phyloP scores from a whole-genome alignment of 768 basidiomycete species.

The Leucosporidium creatinivorum region DNA sequence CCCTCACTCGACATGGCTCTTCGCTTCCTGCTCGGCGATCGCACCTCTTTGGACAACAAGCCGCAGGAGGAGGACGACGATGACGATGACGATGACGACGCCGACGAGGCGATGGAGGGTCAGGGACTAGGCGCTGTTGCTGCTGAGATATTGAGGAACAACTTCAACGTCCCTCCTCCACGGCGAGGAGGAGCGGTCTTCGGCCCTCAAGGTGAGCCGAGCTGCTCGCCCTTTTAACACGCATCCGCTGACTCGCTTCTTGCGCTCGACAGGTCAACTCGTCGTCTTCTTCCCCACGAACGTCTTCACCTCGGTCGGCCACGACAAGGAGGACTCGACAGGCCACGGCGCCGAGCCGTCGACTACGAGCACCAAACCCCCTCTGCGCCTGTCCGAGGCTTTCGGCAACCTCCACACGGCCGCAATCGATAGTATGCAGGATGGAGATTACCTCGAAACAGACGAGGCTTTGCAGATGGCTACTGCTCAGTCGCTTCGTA shows the following conservation, averaged over 20 bases:
- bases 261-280: conserved; percentile 12
- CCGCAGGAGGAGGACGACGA: conserved; percentile 18
- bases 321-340: conserved; percentile 3
- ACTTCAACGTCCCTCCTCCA: conserved; percentile 28
- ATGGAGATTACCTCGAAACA: conserved; percentile 26
- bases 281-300: conserved; percentile 26
- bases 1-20: conserved; percentile 81
- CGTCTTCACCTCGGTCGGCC: conserved; percentile 3
- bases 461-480: conserved; percentile 29
- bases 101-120: conserved; percentile 20
- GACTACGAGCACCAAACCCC: conserved; percentile 1
- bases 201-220: conserved; percentile 15
- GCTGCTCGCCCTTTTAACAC: no score
- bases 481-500: conserved; percentile 1
- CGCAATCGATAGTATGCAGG: conserved; percentile 9
- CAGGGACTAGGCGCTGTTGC: not conserved
- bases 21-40: conserved; percentile 64
- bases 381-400: conserved; percentile 25
- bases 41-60: conserved; percentile 40
- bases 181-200: conserved; percentile 25
- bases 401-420: conserved; percentile 22
- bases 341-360: conserved; percentile 4
- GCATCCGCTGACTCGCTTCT: no score
- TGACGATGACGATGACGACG: conserved; percentile 35
- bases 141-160: conserved; percentile 22